phyloP scores from a whole-genome alignment of 441 rosid species.

The Gossypium davidsonii region DNA sequence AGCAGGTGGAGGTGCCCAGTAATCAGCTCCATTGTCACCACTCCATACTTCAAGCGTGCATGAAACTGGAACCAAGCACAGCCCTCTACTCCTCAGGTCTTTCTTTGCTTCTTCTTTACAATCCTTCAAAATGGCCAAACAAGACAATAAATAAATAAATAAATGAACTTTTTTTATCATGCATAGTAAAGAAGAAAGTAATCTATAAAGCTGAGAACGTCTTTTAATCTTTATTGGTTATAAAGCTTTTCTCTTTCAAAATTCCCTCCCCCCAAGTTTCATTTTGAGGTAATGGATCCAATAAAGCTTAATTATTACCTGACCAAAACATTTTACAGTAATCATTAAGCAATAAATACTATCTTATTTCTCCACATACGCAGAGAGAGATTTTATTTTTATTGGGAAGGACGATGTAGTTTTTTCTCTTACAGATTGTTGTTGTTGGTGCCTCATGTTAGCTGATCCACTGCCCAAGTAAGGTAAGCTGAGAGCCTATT shows the following conservation, averaged over 20 bases:
- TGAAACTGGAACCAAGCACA: constrained; percentile 82
- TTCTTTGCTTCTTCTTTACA: constrained; percentile 39
- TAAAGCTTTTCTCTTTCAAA: constrained; percentile 14
- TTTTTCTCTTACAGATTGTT: constrained; percentile 44
- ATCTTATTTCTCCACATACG: constrained; percentile 11
- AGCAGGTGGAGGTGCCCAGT: constrained; percentile 84
- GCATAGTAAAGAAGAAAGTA: constrained; percentile 15
- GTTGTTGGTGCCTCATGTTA: constrained; percentile 56
- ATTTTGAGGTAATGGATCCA: constrained; percentile 43
- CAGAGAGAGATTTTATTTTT: neutral
- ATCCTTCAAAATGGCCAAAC: constrained; percentile 22
- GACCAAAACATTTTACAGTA: constrained; percentile 33
- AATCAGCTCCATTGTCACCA: constrained; percentile 82
- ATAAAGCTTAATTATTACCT: constrained; percentile 41
- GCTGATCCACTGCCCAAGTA: constrained; percentile 80
- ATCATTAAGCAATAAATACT: constrained; percentile 30
- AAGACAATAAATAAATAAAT: neutral
- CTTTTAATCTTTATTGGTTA: constrained; percentile 19
- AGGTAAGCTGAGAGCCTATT: constrained; percentile 88
- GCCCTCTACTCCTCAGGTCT: constrained; percentile 72
- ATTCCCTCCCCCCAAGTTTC: constrained; percentile 16
- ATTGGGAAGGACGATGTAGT: neutral
- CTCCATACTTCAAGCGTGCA: constrained; percentile 78
- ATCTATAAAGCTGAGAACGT: constrained; percentile 34
- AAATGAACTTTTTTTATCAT: neutral